phyloP scores from a whole-genome alignment of 768 basidiomycete species.

The Pulveroboletus sp. region DNA sequence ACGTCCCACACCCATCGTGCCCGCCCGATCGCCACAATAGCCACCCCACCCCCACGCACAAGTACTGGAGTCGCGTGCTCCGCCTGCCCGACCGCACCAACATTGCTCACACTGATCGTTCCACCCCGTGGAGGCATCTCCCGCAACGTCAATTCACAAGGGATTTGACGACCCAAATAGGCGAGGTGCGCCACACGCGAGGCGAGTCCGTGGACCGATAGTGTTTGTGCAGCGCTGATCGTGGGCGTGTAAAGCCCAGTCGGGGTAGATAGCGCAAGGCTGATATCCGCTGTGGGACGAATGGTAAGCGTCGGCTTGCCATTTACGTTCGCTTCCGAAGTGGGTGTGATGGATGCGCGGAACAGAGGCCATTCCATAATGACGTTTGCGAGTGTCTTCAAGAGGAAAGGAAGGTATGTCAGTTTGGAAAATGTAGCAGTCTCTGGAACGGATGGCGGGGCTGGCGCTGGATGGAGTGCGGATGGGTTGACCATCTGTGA shows the following conservation, averaged over 20 bases:
- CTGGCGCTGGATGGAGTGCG: slow-evolving; percentile 36
- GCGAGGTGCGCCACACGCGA: slow-evolving; percentile 57
- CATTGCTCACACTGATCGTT: slow-evolving; percentile 76
- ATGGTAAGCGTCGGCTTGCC: slow-evolving; percentile 65
- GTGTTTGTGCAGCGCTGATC: slow-evolving; percentile 47
- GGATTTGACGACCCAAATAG: slow-evolving; percentile 61
- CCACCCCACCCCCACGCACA: slow-evolving; percentile 78
- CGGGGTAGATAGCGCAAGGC: slow-evolving; percentile 71
- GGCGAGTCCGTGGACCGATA: slow-evolving; percentile 57
- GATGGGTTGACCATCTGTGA: slow-evolving; percentile 35
- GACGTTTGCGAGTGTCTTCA: slow-evolving; percentile 75
- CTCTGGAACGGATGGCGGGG: slow-evolving; percentile 41
- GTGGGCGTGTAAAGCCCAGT: slow-evolving; percentile 84
- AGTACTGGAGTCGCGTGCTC: slow-evolving; percentile 70
- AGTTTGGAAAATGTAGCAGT: slow-evolving; percentile 57
- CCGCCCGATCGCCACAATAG: slow-evolving; percentile 77
- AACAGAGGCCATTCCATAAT: slow-evolving; percentile 86
- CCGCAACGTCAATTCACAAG: slow-evolving; percentile 54
- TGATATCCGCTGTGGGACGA: slow-evolving; percentile 71
- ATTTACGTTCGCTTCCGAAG: slow-evolving; percentile 9
- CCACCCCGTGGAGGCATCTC: slow-evolving; percentile 76
- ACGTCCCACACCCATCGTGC: slow-evolving; percentile 79
- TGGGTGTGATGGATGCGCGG: slow-evolving; percentile 63
- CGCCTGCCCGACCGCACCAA: slow-evolving; percentile 75
- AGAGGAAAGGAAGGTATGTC: slow-evolving; percentile 77